Percentiles rank a stretch among this genome's conserved stretches.
Evolutionary conservation across 768 basidiomycete genomes (phyloP).

Genomic region (Boletus tomentosulus): DNA sequence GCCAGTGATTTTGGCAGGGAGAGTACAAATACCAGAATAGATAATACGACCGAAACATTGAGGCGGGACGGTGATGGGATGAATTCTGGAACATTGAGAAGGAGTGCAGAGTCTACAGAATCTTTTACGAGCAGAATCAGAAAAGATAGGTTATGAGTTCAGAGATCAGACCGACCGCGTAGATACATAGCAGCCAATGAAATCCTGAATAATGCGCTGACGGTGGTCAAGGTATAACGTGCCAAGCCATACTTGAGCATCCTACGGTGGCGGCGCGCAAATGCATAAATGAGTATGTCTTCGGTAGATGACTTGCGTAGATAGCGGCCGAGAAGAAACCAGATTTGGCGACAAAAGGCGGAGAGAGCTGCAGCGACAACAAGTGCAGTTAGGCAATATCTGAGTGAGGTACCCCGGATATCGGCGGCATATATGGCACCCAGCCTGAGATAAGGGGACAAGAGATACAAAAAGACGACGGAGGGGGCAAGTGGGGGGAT

Average conservation of each 20-base stretch:
- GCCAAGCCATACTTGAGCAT: conserved; percentile 43
- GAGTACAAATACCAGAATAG: conserved; percentile 44
- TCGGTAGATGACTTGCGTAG: conserved; percentile 60
- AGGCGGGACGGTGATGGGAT: conserved; percentile 35
- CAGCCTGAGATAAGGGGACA: conserved; percentile 64
- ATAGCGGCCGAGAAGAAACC: conserved; percentile 76
- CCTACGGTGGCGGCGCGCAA: conserved; percentile 52
- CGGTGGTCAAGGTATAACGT: conserved; percentile 40
- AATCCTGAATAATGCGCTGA: conserved; percentile 44
- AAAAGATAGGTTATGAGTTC: not conserved
- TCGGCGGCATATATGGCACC: conserved; percentile 63
- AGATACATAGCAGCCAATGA: conserved; percentile 60
- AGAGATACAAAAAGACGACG: conserved; percentile 63
- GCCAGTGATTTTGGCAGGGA: conserved; percentile 53
- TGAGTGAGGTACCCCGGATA: conserved; percentile 40
- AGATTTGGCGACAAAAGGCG: conserved; percentile 60
- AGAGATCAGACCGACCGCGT: conserved; percentile 45
- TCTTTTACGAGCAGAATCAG: conserved; percentile 36
- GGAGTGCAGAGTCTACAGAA: conserved; percentile 48
- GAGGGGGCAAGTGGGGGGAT: conserved; percentile 53
- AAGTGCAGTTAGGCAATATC: conserved; percentile 46
- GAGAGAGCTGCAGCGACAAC: conserved; percentile 54
- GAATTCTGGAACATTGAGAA: conserved; percentile 39
- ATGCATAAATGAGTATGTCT: conserved; percentile 59
- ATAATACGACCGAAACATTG: conserved; percentile 39